Evolutionary conservation across 345 rosid species (phyloP).

Genomic region (Sonneratia caseolaris): DNA sequence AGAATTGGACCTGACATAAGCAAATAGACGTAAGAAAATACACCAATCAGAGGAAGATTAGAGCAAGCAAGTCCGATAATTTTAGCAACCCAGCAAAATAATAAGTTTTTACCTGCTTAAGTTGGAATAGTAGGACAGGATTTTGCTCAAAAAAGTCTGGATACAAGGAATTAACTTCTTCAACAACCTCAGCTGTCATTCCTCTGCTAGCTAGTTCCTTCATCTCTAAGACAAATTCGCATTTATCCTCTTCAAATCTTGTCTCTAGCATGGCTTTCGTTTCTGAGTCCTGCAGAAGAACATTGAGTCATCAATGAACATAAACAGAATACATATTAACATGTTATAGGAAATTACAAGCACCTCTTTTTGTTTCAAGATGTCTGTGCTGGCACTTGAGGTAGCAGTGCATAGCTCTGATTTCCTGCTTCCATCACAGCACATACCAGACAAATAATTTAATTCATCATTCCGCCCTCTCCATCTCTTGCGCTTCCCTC

Average conservation of each 20-base stretch:
- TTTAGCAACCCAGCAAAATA: background rate
- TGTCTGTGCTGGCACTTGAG: slow-evolving; percentile 10
- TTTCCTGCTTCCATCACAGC: slow-evolving; percentile 29
- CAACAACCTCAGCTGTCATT: slow-evolving; percentile 75
- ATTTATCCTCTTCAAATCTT: slow-evolving; percentile 36
- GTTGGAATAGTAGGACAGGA: slow-evolving; percentile 61
- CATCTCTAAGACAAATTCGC: slow-evolving; percentile 61
- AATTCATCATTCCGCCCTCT: slow-evolving; percentile 69
- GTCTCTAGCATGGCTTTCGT: slow-evolving; percentile 12
- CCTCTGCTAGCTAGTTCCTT: slow-evolving; percentile 78
- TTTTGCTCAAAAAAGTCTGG: slow-evolving; percentile 57
- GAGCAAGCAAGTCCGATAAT: background rate
- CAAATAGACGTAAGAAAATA: background rate
- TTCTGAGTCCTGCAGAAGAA: slow-evolving; percentile 10
- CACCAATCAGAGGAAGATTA: background rate
- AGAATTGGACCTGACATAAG: slow-evolving; percentile 65
- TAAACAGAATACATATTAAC: too few relatives aligned
- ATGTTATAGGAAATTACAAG: too few relatives aligned
- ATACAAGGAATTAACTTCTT: slow-evolving; percentile 64
- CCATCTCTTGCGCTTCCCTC: slow-evolving; percentile 90
- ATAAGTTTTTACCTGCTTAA: slow-evolving; percentile 60
- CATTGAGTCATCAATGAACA: too few relatives aligned
- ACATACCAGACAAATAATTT: slow-evolving; percentile 26
- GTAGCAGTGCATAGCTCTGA: slow-evolving; percentile 23
- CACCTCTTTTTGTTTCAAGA: slow-evolving; percentile 33